Evolutionary conservation across 106 monocot genomes (phyloP), one percentile per base, ranked within the genome.

Genomic region (Xerophyta viscosa): DNA sequence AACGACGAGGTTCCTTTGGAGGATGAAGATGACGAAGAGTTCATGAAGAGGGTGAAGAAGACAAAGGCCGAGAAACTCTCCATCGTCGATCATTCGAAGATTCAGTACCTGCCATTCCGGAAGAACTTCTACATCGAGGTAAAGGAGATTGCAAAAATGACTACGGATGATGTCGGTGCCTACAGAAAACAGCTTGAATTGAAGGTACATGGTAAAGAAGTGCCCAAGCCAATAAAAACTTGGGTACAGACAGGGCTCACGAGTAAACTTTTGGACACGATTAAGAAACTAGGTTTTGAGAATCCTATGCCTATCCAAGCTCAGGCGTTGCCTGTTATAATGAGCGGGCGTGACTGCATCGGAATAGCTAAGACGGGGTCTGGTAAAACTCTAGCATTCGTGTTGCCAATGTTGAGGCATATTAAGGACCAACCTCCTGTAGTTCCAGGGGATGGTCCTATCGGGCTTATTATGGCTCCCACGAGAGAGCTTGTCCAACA

Each of bases 341-440:
- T 96, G 94, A 96, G 84, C 37, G 94, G 94, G 0, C 71, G 94
- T 24, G 94, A 96, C 56, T 96, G 94, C 73, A 96, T 96, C 36
- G 94, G 94, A 20, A 56, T 96, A 28, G 94, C 94, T 56, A 96
- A 96, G 54, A 96, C 94, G 31, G 94, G 94, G 48, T 96, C 94
- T 8, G 94, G 94, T 50, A 96, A 96, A 70, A 96, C 94, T 1
- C 48, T 96, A 37, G 94, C 94, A 33, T 96, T 96, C 63, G 94
- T 96, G 21, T 59, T 96, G 26, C 94, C 94, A 22, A 96, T 96
- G 94, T 56, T 96, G 47, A 75, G 94, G 43, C 94, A 96, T 58
- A 85, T 96, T 21, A 96, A 96, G 60, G 94, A 96, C 30, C 94
- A 96, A 57, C 88, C 76, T 23, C 81, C 78, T 1, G 85, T 89